Base-by-base conservation (phyloP, 331 rosid genomes). In the Quercus phellos region DNA sequence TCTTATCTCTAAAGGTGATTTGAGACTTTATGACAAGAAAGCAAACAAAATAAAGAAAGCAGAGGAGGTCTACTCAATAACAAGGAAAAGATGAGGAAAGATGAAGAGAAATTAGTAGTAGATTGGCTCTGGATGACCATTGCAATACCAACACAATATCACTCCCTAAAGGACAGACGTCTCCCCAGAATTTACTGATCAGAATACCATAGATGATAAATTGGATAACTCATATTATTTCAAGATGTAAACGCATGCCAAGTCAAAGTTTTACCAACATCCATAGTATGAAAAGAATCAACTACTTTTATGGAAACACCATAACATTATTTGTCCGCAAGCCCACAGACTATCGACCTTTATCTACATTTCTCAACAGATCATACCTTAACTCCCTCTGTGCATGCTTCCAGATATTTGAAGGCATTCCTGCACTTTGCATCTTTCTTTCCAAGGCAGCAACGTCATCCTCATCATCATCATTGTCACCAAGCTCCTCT, bases 381-480 rank as follows among this genome's bases (percentile, higher is more conserved):
- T 79, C 79, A 79, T 84, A 94, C 99, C 98, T 90, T 76, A 94
- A 80, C 86, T 94, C 99, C 80, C 94, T 86, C 69, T 88, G 93
- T 55, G 97, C 95, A 84, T 88, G 99, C 90, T 94, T 94, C 98
- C 98, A 94, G 82, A 90, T 86, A 87, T 84, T 90, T 58, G 94
- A 86, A 83, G 99, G 98, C 98, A 94, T 94, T 86, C 91, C 97
- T 74, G 98, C 95, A 81, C 93, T 89, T 79, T 92, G 98, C 98
- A 92, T 91, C 83, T 92, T 94, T 79, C 96, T 91, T 90, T 94
- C 99, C 67, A 94, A 82, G 54, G 93, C 85, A 56, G 88, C 97
- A 46, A 94, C 87, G 74, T 92, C 99, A 79, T 94, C 99, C 76
- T 94, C 99, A 53, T 94, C 99, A 19, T 94, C 98, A 74, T 94